Evolutionary conservation across 208 protist genomes (phyloP), one percentile per base, ranked within the genome.

Genomic region (Novymonas esmeraldas): DNA sequence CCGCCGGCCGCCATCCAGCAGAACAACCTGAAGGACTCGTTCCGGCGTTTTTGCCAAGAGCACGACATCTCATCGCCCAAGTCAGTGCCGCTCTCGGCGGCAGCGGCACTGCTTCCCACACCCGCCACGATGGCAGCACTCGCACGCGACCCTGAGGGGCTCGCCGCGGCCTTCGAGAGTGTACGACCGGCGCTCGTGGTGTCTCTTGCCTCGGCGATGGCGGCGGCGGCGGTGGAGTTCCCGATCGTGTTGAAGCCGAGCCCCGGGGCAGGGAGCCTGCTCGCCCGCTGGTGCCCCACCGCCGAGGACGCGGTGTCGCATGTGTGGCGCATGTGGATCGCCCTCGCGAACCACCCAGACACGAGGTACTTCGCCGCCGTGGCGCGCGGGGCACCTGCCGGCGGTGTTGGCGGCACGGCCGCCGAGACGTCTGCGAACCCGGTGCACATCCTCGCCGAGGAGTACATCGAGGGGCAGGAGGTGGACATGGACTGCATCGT

Each of bases 401-500:
- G 44, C 6, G 20, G 20, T 24, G 38, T 29, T 13, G 22, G 0
- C 1, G 52, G 61, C 4, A 13, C 0, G 3, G 28, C 10, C 26
- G 6, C 36, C 11, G 3, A n/a, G n/a, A n/a, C n/a, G n/a, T n/a
- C n/a, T n/a, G n/a, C n/a, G n/a, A n/a, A 29, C 22, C 18, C 26
- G 6, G 51, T 87, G 44, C 59, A 69, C 1, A 74, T 94, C 14
- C 64, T 94, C 7, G 67, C 82, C 20, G 86, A 95, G 71, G 89
- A 93, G 76, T 95, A 76, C 71, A 84, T 95, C 50, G 59, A 41
- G n/a, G 89, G 89, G 0, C 73, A 90, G 24, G 89, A 95, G 75
- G 83, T 95, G 9, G 89, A 95, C 70, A 70, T 95, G 38, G 87
- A 95, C 69, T 89, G 81, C 57, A 70, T 81, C 24, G 71, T 95